Base-by-base conservation (phyloP, 768 basidiomycete genomes). In the Suillus lakei region DNA sequence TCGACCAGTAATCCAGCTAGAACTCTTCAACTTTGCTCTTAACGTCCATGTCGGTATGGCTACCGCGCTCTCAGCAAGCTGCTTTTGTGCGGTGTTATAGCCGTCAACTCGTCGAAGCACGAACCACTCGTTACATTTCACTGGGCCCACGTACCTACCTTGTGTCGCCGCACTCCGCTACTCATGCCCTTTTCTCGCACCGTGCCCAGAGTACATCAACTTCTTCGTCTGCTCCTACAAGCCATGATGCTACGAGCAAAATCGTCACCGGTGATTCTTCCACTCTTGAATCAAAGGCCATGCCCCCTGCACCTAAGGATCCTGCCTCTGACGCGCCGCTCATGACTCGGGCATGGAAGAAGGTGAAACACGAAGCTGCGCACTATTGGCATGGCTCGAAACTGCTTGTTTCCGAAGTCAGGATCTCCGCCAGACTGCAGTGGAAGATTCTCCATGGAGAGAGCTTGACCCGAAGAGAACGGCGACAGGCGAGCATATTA, bases 361-460 rank as follows among this genome's bases (percentile, higher is more conserved):
- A 89, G 70, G 89, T 98, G 67, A 99, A 98, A 81, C 93, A 98
- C 72, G 98, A 98, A 78, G 95, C 91, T 0, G 86, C 88, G 65
- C 97, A 99, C 77, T 99, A 99, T 77, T 99, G 96, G 96, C 91
- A 96, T 68, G 97, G 98, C 13, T 86, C 93, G 1, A 98, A 98
- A 75, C 87, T 99, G 5, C 84, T 99, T 56, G 95, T 93, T 18
- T 93, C 95, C 30, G 98, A 99, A 80, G 92, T 98, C 62, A 88
- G 92, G 68, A 98, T 99, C 68, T 95, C 93, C 28, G 81, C 85
- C 4, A 84, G 96, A 66, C 83, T 99, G 50, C 92, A 96, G 72
- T 93, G 91, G 88, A 95, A 96, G 81, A 88, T 99, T 60, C 79
- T 99, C 28, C 93, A 95, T 64, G 98, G 98, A 39, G 94, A 94